These are phyloP conservation scores for Ceratocystis variospora DNA, from an alignment of 2,329 filamentous ascomycete species.

Conservation along the genomic window DNA sequence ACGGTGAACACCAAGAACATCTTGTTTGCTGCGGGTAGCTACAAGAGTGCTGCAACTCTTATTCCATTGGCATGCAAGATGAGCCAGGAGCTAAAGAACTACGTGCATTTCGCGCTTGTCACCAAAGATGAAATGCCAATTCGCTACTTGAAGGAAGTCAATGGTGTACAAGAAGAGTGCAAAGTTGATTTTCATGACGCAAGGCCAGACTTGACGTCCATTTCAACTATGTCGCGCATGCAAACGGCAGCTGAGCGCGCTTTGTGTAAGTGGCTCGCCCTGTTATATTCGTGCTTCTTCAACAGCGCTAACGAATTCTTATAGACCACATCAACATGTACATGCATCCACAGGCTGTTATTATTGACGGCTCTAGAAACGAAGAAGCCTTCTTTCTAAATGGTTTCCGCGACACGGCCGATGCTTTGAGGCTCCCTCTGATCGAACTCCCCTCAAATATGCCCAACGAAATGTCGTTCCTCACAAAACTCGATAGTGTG, in stretches of 20 bases:
- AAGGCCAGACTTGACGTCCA: constrained; percentile 56
- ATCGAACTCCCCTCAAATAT: constrained; percentile 59
- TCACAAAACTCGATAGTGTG: constrained; percentile 60
- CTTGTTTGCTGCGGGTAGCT: constrained; percentile 62
- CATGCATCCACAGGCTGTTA: constrained; percentile 62
- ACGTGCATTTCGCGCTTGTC: constrained; percentile 71
- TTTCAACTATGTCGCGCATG: constrained; percentile 58
- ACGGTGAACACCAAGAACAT: constrained; percentile 51
- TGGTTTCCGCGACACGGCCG: constrained; percentile 43
- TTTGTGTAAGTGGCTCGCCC: constrained; percentile 37
- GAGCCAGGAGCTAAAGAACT: constrained; percentile 52
- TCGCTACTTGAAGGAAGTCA: constrained; percentile 57
- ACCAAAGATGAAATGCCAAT: constrained; percentile 57
- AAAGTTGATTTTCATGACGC: constrained; percentile 55
- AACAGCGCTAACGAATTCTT: constrained; percentile 9
- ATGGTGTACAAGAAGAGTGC: constrained; percentile 63
- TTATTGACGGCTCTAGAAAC: constrained; percentile 51
- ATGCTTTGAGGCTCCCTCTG: constrained; percentile 42
- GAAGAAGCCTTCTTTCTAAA: constrained; percentile 58
- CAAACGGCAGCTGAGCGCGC: constrained; percentile 49
- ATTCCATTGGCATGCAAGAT: constrained; percentile 80
- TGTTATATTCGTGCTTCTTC: neutral
- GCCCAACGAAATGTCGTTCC: constrained; percentile 56
- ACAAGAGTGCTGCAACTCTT: constrained; percentile 58
- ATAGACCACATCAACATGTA: constrained; percentile 54